phyloP scores from a whole-genome alignment of 305 asterid species.

The Plantago coronopus region DNA sequence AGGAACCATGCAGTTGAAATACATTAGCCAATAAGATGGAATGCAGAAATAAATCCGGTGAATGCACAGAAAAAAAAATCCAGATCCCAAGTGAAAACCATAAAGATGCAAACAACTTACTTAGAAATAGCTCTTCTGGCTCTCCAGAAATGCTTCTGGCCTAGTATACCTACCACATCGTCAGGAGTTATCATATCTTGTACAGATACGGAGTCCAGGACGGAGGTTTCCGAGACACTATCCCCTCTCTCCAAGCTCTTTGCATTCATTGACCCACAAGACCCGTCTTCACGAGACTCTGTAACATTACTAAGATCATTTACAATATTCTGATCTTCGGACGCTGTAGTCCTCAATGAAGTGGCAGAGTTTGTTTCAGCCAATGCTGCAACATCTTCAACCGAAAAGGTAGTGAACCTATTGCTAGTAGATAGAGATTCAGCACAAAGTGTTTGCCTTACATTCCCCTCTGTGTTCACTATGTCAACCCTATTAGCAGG shows the following conservation, averaged over 20 bases:
- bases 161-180: conserved; percentile 73
- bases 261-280: conserved; percentile 31
- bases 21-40: no score
- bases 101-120: conserved; percentile 41
- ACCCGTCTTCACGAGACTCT: conserved; percentile 40
- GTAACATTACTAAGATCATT: conserved; percentile 32
- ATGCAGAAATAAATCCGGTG: no score
- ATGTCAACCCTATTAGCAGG: conserved; percentile 6
- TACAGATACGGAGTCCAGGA: conserved; percentile 55
- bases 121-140: conserved; percentile 77
- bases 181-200: conserved; percentile 61
- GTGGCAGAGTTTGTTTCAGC: conserved; percentile 31
- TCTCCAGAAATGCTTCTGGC: conserved; percentile 86
- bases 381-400: conserved; percentile 19
- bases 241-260: conserved; percentile 49
- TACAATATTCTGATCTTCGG: conserved; percentile 9
- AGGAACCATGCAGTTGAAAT: no score
- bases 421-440: conserved; percentile 22
- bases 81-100: not conserved
- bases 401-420: conserved; percentile 19
- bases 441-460: conserved; percentile 14
- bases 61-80: conserved; percentile 1
- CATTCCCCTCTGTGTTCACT: conserved; percentile 14
- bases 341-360: conserved; percentile 24
- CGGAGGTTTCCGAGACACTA: conserved; percentile 60